These are phyloP conservation scores for Pseudogymnoascus sp. DNA, from an alignment of 2,329 filamentous ascomycete genomes.

Conservation along the genomic window DNA sequence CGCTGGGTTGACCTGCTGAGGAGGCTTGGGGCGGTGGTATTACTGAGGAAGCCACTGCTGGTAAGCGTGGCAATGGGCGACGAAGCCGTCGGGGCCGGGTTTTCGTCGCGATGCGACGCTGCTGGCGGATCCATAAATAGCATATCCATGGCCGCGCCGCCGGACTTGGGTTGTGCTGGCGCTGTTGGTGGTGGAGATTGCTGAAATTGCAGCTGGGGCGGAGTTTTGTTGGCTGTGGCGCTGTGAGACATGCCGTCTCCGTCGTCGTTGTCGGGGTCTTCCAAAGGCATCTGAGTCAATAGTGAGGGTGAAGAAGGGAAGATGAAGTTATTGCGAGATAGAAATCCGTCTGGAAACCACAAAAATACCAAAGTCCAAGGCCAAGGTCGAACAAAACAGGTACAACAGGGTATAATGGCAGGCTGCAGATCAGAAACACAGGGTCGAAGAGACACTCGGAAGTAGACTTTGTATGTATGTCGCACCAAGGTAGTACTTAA, in stretches of 20 bases:
- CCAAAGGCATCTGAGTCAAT: background rate
- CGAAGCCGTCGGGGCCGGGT: background rate
- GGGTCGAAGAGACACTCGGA: background rate
- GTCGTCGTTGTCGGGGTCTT: background rate
- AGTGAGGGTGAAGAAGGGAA: background rate
- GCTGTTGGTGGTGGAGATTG: slow-evolving; percentile 1
- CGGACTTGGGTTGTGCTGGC: background rate
- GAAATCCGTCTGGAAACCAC: background rate
- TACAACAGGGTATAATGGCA: background rate
- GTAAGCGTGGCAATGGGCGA: background rate
- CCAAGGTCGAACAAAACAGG: slow-evolving; percentile 3
- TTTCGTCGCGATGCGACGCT: slow-evolving; percentile 6
- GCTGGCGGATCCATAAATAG: slow-evolving; percentile 5
- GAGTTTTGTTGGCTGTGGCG: background rate
- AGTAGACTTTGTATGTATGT: background rate
- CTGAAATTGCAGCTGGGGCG: background rate
- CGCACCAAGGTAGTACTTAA: slow-evolving; percentile 1
- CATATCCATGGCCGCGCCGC: background rate
- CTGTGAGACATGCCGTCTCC: slow-evolving; percentile 3
- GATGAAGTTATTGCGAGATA: background rate
- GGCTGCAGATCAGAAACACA: slow-evolving; percentile 1
- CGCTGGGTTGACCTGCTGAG: background rate
- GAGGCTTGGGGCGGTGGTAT: background rate
- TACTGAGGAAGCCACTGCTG: background rate
- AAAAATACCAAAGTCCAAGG: background rate